A percentile compares a stretch with the other conserved stretches of the same genome.
phyloP scores from a whole-genome alignment of 768 basidiomycete genomes.

The Boletus rubropictus region DNA sequence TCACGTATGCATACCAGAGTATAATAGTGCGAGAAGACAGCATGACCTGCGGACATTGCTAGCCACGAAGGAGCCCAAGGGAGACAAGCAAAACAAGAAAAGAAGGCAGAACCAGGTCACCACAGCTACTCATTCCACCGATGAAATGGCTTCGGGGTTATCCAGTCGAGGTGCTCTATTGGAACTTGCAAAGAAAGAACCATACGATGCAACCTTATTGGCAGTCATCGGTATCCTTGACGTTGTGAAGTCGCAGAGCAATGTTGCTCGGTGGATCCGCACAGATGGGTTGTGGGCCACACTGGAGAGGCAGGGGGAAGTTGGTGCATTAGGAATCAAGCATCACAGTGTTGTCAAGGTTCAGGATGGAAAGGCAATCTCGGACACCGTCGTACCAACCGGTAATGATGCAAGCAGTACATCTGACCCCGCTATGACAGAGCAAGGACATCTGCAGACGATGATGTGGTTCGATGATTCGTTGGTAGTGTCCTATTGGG shows the following conservation, averaged over 20 bases:
- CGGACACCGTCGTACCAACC: neutral
- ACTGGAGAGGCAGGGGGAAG: constrained; percentile 3
- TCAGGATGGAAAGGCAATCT: neutral
- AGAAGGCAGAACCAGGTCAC: constrained; percentile 1
- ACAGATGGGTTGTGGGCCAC: constrained; percentile 42
- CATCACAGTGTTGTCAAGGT: neutral
- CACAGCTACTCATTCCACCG: neutral
- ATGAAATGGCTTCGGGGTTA: neutral
- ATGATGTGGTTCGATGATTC: constrained; percentile 52
- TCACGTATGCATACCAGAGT: constrained; percentile 73
- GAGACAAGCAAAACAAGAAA: constrained; percentile 5
- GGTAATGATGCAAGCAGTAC: constrained; percentile 16
- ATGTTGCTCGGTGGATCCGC: constrained; percentile 64
- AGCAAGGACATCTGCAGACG: constrained; percentile 3
- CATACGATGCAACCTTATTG: constrained; percentile 48
- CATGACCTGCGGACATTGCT: constrained; percentile 32
- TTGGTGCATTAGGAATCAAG: neutral
- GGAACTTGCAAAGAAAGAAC: constrained; percentile 11
- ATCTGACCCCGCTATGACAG: constrained; percentile 3
- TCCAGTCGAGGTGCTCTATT: neutral
- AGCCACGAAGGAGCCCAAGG: constrained; percentile 12
- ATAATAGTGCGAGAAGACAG: constrained; percentile 41
- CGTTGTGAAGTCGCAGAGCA: constrained; percentile 49
- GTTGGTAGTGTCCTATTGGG: constrained; percentile 45
- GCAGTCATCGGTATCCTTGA: constrained; percentile 67